phyloP scores from a whole-genome alignment of 169 alveolate species.

The Neospora caninum region DNA sequence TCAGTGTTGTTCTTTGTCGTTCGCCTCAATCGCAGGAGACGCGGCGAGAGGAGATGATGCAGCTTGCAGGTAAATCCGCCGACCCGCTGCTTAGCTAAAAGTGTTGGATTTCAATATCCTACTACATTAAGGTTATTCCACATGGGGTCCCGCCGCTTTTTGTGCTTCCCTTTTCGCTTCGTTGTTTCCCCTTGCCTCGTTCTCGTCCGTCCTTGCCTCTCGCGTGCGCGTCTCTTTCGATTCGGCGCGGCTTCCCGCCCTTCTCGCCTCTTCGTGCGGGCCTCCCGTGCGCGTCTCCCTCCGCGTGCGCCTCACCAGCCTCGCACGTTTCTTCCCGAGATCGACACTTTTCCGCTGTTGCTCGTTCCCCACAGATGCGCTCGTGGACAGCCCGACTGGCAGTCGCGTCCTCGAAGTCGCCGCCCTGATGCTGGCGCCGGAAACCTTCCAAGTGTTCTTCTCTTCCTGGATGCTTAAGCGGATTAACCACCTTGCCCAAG shows the following conservation, averaged over 20 bases:
- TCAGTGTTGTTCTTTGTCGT: too few species aligned
- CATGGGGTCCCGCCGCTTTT: neutral
- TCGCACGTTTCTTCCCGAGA: too few species aligned
- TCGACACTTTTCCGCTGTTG: too few species aligned
- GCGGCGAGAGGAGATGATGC: neutral
- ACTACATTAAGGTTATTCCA: too few species aligned
- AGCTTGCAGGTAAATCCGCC: neutral
- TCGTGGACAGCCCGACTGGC: slow-evolving; percentile 40
- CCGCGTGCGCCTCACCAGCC: too few species aligned
- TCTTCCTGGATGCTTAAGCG: slow-evolving; percentile 27
- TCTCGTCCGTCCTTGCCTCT: neutral
- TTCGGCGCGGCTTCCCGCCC: too few species aligned
- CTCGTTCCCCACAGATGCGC: slow-evolving; percentile 4
- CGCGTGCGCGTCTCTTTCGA: too few species aligned
- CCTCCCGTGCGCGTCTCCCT: too few species aligned
- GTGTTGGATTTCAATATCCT: too few species aligned
- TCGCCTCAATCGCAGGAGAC: neutral
- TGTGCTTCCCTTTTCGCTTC: neutral
- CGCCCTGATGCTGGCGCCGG: neutral
- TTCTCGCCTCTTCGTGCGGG: too few species aligned
- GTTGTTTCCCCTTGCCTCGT: neutral
- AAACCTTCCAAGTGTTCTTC: slow-evolving; percentile 8
- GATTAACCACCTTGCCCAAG: slow-evolving; percentile 14
- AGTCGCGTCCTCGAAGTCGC: slow-evolving; percentile 40
- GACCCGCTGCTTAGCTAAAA: too few species aligned